These are phyloP conservation scores for Allium fistulosum DNA, from an alignment of 106 monocot species.

Conservation along the genomic window DNA sequence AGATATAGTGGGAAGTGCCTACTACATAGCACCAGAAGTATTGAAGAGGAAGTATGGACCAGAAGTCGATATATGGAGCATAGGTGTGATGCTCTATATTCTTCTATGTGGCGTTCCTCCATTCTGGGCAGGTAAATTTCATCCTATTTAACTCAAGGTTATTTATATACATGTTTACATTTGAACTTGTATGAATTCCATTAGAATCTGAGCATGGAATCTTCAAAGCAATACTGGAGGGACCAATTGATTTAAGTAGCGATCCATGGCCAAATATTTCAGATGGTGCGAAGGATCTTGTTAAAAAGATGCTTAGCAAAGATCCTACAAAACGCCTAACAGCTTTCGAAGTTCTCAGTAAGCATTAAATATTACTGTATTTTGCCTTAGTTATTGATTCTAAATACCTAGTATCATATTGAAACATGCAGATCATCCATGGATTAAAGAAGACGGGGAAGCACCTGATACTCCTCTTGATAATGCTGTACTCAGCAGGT, in stretches of 20 bases:
- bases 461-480: constrained; percentile 66
- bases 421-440: constrained; percentile 41
- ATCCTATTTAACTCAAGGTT: too few relatives aligned
- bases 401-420: neutral
- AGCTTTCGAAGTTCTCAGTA: constrained; percentile 63
- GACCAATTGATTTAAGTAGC: constrained; percentile 47
- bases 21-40: constrained; percentile 64
- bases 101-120: constrained; percentile 62
- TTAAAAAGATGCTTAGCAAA: constrained; percentile 54
- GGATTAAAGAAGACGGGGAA: constrained; percentile 77
- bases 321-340: constrained; percentile 58
- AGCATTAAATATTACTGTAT: constrained; percentile 12
- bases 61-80: constrained; percentile 61
- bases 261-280: constrained; percentile 77
- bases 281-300: constrained; percentile 56
- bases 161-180: neutral
- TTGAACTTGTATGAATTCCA: neutral
- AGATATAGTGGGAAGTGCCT: constrained; percentile 60
- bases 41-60: constrained; percentile 54
- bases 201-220: constrained; percentile 58
- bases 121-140: constrained; percentile 46
- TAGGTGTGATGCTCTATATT: constrained; percentile 59
- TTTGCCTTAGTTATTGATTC: neutral
- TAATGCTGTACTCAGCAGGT: constrained; percentile 50
- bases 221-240: constrained; percentile 47